Evolutionary conservation across 495 filamentous ascomycete species (phyloP), one percentile per base, ranked within the genome.

Genomic region (Echria macrotheca): DNA sequence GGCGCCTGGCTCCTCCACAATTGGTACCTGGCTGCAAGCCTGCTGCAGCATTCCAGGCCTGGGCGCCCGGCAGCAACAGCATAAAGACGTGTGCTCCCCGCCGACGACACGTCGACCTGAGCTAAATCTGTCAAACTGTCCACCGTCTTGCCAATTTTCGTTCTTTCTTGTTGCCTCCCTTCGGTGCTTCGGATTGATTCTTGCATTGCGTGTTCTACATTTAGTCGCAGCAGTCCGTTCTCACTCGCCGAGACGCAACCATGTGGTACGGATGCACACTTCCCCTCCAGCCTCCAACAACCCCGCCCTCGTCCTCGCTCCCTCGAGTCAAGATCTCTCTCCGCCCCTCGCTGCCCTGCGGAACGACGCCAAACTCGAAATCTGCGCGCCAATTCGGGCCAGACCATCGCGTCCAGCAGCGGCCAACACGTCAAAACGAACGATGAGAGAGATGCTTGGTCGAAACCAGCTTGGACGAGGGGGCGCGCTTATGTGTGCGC

Each of bases 191-290:
- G n/a, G n/a, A n/a, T n/a, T n/a, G n/a, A n/a, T n/a, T n/a, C n/a
- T n/a, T n/a, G n/a, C n/a, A n/a, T n/a, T n/a, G n/a, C n/a, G n/a
- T n/a, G n/a, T n/a, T n/a, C n/a, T n/a, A n/a, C n/a, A n/a, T n/a
- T n/a, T n/a, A n/a, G n/a, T n/a, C n/a, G n/a, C n/a, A 48, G 33
- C 14, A 19, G 52, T 25, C 49, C 52, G 48, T 56, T 53, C 40
- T 48, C 59, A 26, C 59, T 46, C 53, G 55, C 53, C 50, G 44
- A 49, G 52, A 41, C 49, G 54, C 63, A 57, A 65, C 56, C 49
- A 65, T 65, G 62, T 65, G 62, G 62, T 65, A 65, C 53, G 60
- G 41, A 44, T 9, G 5, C 44, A 35, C 9, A 17, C 43, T 24
- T 36, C 44, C 15, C 29, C 29, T 17, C 44, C 15, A 41, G 43